Evolutionary conservation across 768 basidiomycete genomes (phyloP), one percentile per base, ranked within the genome.

Genomic region (Clitopilus passeckerianus): DNA sequence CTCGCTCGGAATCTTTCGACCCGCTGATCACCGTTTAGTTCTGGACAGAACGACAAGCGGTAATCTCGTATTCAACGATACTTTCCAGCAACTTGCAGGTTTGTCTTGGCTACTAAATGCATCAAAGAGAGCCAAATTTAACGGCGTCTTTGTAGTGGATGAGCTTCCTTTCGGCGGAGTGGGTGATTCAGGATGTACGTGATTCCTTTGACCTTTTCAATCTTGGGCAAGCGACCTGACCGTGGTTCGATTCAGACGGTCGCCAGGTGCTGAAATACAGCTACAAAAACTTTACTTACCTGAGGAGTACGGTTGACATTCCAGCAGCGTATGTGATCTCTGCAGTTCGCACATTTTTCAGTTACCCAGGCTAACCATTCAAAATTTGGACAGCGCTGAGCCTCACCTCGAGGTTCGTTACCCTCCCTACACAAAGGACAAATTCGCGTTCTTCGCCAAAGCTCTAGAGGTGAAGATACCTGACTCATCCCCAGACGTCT

Each of bases 101-200:
- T 59, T 18, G 77, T 66, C 7, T 30, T 30, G 27, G 27, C 27
- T 7, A 7, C 27, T 7, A 7, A 30, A 30, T 3, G 27, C 7
- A 4, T 30, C 7, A 30, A 30, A 30, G n/a, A 30, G 27, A 30
- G 27, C 27, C 7, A 7, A 7, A 30, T 30, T 7, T 30, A 30
- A 30, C 27, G 27, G 27, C 27, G 27, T 4, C 4, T 7, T 30
- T 55, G 3, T 27, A 68, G 71, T 73, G 22, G 63, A 70, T 55
- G 64, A 68, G 34, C 65, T 84, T 53, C 84, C 83, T 0, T 81
- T 85, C 63, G 75, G 77, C 12, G 83, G 84, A 1, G 74, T 83
- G 2, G 86, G 87, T 27, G 82, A 82, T 65, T 87, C 86, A 1
- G 87, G 88, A 57, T 80, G 87, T 88, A 67, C 62, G 85, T 72